Percentiles rank a stretch among this genome's conserved stretches.
phyloP scores from a whole-genome alignment of 2,329 filamentous ascomycete species.

The Polytolypa hystricis region DNA sequence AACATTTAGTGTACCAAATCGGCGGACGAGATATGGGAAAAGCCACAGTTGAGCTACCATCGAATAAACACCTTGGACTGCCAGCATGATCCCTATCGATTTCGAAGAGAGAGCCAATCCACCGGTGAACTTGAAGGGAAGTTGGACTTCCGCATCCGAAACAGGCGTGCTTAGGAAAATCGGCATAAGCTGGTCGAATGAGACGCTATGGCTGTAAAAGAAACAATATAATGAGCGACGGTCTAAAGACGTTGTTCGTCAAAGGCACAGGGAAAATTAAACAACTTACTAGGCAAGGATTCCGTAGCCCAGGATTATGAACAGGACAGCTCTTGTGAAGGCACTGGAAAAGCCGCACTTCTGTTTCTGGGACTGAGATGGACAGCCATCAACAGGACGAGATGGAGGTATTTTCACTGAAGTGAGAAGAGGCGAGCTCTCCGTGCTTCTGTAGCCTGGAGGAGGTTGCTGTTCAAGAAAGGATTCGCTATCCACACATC shows the following conservation, averaged over 20 bases:
- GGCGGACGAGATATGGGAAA: constrained; percentile 65
- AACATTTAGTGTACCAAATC: constrained; percentile 65
- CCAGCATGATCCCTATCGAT: constrained; percentile 76
- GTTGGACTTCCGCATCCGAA: constrained; percentile 38
- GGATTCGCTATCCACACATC: constrained; percentile 11
- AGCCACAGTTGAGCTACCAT: constrained; percentile 76
- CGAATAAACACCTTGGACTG: constrained; percentile 79
- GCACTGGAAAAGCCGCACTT: constrained; percentile 43
- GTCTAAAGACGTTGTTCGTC: constrained; percentile 54
- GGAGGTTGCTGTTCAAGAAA: constrained; percentile 51
- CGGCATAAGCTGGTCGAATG: constrained; percentile 86
- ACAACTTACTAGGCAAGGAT: constrained; percentile 82
- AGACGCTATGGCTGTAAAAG: constrained; percentile 73
- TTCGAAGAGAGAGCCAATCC: constrained; percentile 77
- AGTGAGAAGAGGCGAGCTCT: constrained; percentile 40
- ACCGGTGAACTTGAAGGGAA: constrained; percentile 82
- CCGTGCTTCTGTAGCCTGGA: constrained; percentile 55
- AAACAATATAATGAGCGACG: too few relatives aligned
- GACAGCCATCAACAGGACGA: not conserved
- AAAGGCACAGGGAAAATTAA: constrained; percentile 5
- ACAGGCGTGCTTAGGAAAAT: constrained; percentile 71
- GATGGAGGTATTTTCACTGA: constrained; percentile 18
- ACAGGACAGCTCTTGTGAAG: constrained; percentile 74
- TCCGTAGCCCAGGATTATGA: constrained; percentile 82
- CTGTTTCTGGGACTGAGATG: constrained; percentile 27